Evolutionary conservation across 129 eudicot genomes (phyloP).

Genomic region (Lactuca sativa): DNA sequence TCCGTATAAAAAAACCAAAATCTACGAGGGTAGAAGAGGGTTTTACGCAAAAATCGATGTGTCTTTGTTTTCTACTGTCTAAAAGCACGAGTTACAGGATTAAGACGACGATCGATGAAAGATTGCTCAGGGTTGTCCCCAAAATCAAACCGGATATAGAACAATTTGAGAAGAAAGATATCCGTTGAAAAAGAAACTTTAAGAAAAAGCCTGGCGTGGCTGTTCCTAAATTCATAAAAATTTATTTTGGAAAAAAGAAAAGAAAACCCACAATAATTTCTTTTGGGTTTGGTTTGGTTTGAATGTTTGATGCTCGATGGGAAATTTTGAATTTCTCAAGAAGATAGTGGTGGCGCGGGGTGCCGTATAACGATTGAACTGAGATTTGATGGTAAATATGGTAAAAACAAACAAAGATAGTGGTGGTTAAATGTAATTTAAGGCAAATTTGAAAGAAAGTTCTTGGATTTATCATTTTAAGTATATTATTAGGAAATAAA

Average conservation of each 20-base stretch:
- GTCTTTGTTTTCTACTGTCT: constrained; percentile 18
- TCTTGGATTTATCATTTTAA: not conserved
- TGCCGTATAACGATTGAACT: constrained; percentile 8
- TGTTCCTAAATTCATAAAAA: constrained; percentile 21
- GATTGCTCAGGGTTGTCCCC: constrained; percentile 20
- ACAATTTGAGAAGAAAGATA: constrained; percentile 11
- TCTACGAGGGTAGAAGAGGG: constrained; percentile 17
- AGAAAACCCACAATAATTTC: constrained; percentile 8
- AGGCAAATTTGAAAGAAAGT: not conserved
- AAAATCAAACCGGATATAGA: constrained; percentile 11
- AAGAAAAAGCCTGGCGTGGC: constrained; percentile 32
- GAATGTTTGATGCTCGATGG: constrained; percentile 2
- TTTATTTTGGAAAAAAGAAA: not conserved
- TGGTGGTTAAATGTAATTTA: constrained; percentile 16
- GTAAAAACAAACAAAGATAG: not conserved
- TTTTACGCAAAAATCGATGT: constrained; percentile 28
- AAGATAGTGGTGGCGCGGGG: constrained; percentile 33
- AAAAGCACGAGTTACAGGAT: constrained; percentile 23
- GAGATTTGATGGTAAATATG: not conserved
- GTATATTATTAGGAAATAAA: no score
- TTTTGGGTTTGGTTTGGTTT: constrained; percentile 7
- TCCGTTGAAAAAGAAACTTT: constrained; percentile 35
- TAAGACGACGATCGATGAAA: constrained; percentile 28
- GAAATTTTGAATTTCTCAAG: constrained; percentile 27
- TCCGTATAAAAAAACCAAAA: constrained; percentile 17